A percentile compares a stretch with the other conserved stretches of the same genome.
Evolutionary conservation across 2,329 filamentous ascomycete species (phyloP).

Genomic region (Lasiodiplodia hormozganensis): DNA sequence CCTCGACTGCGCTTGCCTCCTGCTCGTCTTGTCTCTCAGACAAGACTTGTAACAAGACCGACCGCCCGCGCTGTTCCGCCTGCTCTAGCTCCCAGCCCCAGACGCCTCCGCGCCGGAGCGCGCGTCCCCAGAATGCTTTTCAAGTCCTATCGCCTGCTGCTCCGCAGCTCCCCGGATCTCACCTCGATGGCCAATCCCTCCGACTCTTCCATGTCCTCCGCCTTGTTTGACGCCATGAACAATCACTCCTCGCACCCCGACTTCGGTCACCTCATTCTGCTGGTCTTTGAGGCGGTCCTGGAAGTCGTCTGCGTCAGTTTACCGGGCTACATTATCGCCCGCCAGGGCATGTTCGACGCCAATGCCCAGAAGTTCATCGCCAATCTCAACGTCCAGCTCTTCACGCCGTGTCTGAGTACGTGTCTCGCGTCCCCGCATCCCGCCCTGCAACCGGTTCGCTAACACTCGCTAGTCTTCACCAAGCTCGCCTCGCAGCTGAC

Average conservation of each 20-base stretch:
- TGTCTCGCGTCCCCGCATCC: constrained; percentile 30
- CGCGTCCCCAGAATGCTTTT: constrained; percentile 37
- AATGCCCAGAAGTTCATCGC: constrained; percentile 96
- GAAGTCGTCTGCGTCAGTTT: constrained; percentile 95
- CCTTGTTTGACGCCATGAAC: constrained; percentile 41
- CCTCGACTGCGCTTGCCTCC: constrained; percentile 12
- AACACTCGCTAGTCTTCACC: constrained; percentile 75
- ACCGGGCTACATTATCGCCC: constrained; percentile 90
- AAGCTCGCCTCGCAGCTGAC: constrained; percentile 95
- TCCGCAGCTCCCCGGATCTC: constrained; percentile 36
- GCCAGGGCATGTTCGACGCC: constrained; percentile 90
- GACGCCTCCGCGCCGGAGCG: constrained; percentile 46
- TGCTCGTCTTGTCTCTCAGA: background rate
- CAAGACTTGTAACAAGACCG: background rate
- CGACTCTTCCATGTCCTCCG: constrained; percentile 37
- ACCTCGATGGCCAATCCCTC: constrained; percentile 41
- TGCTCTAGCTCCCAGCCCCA: constrained; percentile 51
- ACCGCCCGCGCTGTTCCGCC: background rate
- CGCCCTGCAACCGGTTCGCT: constrained; percentile 5
- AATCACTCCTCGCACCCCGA: constrained; percentile 64
- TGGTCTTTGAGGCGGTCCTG: constrained; percentile 93
- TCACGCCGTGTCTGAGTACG: constrained; percentile 94
- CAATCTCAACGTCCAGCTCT: constrained; percentile 94
- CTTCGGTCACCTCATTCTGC: constrained; percentile 72
- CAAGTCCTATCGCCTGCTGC: constrained; percentile 17